Conservation (phyloP, 441 rosid genomes). For the Gossypium aridum region DNA sequence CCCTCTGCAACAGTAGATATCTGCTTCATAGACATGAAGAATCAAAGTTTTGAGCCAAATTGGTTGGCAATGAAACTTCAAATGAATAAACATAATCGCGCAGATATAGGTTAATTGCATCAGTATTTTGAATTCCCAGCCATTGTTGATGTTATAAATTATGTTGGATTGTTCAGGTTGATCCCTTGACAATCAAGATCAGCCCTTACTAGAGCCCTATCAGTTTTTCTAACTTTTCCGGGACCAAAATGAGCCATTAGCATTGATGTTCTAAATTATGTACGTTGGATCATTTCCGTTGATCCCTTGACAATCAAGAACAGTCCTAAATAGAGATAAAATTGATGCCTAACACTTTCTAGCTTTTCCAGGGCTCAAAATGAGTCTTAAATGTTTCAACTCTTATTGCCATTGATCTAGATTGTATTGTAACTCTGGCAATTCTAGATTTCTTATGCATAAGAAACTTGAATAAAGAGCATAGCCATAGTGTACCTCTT, state of each 20-base stretch:
- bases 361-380: neutral
- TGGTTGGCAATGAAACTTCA: too few relatives aligned
- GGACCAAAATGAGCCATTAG: too few relatives aligned
- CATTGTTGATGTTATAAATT: neutral
- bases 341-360: neutral
- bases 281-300: neutral
- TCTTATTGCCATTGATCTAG: neutral
- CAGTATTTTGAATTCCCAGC: neutral
- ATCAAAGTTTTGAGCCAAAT: too few relatives aligned
- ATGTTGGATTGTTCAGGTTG: too few relatives aligned
- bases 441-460: neutral
- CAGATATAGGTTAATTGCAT: neutral
- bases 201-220: too few relatives aligned
- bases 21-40: constrained; percentile 26
- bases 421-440: neutral
- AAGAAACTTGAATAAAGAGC: neutral
- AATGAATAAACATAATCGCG: neutral
- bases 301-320: neutral
- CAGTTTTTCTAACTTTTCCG: too few relatives aligned
- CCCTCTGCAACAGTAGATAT: constrained; percentile 49
- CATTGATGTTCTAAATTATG: neutral
- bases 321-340: neutral
- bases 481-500: constrained; percentile 48
- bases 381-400: neutral
- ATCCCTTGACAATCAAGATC: too few relatives aligned